A percentile compares a stretch with the other conserved stretches of the same genome.
Evolutionary conservation across 1,139 yeast species (phyloP).

Genomic region (Candida tetrigidarum): DNA sequence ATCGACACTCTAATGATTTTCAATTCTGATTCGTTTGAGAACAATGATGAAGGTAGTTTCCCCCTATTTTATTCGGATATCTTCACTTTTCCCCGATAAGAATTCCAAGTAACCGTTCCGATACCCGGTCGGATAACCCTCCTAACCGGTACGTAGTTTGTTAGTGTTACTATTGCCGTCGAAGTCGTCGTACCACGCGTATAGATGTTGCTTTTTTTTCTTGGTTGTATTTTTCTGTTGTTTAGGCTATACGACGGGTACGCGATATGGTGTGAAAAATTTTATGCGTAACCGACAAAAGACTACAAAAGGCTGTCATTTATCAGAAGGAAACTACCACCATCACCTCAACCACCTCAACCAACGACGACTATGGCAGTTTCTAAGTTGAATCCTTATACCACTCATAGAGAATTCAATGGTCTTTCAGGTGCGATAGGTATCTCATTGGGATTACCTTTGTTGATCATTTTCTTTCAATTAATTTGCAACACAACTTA

Average conservation of each 20-base stretch:
- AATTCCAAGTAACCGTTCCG: too few species aligned
- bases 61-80: background rate
- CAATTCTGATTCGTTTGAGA: too few species aligned
- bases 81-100: too few species aligned
- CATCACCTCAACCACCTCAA: too few species aligned
- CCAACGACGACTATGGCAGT: background rate
- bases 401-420: slow-evolving; percentile 72
- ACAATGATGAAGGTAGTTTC: too few species aligned
- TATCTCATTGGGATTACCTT: slow-evolving; percentile 71
- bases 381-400: slow-evolving; percentile 64
- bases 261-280: background rate
- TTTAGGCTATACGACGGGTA: background rate
- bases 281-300: background rate
- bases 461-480: slow-evolving; percentile 60
- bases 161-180: background rate
- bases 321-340: too few species aligned
- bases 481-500: slow-evolving; percentile 62
- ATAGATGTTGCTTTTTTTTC: too few species aligned
- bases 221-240: background rate
- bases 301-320: too few species aligned
- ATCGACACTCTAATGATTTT: background rate
- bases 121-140: too few species aligned
- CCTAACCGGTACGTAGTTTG: background rate
- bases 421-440: slow-evolving; percentile 77
- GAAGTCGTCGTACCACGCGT: background rate